Conservation (phyloP, 345 rosid species). For the Abelmoschus esculentus region DNA sequence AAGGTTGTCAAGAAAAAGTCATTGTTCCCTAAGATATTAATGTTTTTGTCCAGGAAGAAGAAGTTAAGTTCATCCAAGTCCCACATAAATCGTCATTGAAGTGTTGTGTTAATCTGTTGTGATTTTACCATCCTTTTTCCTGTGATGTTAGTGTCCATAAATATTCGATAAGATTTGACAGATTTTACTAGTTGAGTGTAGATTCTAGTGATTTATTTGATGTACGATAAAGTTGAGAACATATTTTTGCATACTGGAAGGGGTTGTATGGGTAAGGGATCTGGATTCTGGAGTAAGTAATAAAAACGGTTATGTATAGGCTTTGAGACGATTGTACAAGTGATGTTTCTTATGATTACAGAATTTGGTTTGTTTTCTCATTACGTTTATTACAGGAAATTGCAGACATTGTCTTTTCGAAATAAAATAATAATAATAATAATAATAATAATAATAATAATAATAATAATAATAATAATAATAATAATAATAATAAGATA, state of each 20-base stretch:
- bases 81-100: neutral
- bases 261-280: constrained; percentile 8
- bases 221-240: constrained; percentile 19
- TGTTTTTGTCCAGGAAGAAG: constrained; percentile 1
- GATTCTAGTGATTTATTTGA: constrained; percentile 24
- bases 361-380: constrained; percentile 1
- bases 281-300: constrained; percentile 16
- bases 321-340: constrained; percentile 14
- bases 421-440: neutral
- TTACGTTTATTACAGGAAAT: neutral
- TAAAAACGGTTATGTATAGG: constrained; percentile 12
- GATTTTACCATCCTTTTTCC: constrained; percentile 6
- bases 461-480: too few relatives aligned
- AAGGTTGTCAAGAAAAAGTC: neutral
- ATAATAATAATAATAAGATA: neutral
- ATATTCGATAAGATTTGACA: neutral
- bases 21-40: neutral
- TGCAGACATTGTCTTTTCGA: neutral
- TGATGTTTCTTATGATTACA: constrained; percentile 19
- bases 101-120: constrained; percentile 7
- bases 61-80: neutral
- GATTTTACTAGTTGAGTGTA: constrained; percentile 22
- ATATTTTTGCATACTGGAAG: neutral
- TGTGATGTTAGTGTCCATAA: constrained; percentile 8
- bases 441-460: too few relatives aligned